phyloP scores from a whole-genome alignment of 805 yeast species.

The Candida berthetii region DNA sequence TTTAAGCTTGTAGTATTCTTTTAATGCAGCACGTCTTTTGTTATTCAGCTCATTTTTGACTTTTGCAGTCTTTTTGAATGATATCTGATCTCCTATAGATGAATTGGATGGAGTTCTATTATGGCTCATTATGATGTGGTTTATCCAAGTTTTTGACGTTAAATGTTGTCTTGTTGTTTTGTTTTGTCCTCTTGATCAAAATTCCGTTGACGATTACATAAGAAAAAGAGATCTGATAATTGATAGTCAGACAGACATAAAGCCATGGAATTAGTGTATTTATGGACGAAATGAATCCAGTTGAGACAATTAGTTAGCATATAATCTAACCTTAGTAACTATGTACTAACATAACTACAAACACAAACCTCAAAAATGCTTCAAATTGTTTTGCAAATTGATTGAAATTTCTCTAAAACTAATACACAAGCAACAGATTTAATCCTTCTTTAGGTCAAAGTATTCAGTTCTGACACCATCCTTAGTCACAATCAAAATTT shows the following conservation, averaged over 20 bases:
- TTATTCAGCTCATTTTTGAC: constrained; percentile 17
- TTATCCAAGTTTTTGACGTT: no score
- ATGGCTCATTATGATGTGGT: no score
- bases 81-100: constrained; percentile 5
- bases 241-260: no score
- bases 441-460: constrained; percentile 86
- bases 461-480: constrained; percentile 85
- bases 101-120: neutral
- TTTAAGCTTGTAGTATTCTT: constrained; percentile 34
- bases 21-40: constrained; percentile 32
- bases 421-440: constrained; percentile 6
- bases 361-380: no score
- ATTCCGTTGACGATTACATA: no score
- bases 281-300: no score
- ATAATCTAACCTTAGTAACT: no score
- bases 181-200: neutral
- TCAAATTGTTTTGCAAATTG: neutral
- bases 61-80: constrained; percentile 18
- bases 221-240: no score
- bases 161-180: neutral
- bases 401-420: neutral
- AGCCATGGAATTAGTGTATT: no score
- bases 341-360: no score
- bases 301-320: neutral
- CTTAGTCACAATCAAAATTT: constrained; percentile 84